Evolutionary conservation across 164 flowering plant species (phyloP).

Genomic region (Aristolochia contorta): DNA sequence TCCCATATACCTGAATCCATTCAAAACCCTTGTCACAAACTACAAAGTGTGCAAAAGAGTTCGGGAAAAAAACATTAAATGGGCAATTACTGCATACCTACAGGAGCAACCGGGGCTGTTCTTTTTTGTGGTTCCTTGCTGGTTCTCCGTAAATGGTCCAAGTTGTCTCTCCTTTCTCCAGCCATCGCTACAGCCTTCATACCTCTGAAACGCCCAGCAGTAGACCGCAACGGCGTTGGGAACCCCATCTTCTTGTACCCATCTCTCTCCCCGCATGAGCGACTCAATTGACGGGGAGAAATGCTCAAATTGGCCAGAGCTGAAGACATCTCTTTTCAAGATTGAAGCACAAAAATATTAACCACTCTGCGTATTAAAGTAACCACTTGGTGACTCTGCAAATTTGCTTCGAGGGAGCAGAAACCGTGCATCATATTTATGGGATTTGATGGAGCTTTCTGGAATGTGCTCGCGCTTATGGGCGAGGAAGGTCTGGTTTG

Average conservation of each 20-base stretch:
- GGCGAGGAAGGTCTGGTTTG: background rate
- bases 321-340: slow-evolving; percentile 18
- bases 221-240: slow-evolving; percentile 2
- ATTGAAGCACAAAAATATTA: background rate
- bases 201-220: background rate
- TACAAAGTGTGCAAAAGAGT: background rate
- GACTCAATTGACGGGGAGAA: slow-evolving; percentile 14
- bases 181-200: slow-evolving; percentile 36
- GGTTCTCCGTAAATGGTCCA: slow-evolving; percentile 50
- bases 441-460: slow-evolving; percentile 8
- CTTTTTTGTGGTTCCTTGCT: slow-evolving; percentile 19
- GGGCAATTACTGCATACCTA: slow-evolving; percentile 19
- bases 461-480: background rate
- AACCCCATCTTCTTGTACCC: background rate
- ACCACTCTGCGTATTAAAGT: background rate
- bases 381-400: too few species aligned
- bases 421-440: slow-evolving; percentile 2
- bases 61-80: too few species aligned
- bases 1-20: slow-evolving; percentile 56
- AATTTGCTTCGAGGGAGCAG: background rate
- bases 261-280: slow-evolving; percentile 10
- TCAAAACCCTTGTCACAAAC: background rate
- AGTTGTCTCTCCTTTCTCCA: slow-evolving; percentile 32
- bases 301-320: slow-evolving; percentile 19
- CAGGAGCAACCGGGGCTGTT: slow-evolving; percentile 24